These are phyloP conservation scores for Botrytis aclada DNA, from an alignment of 2,329 filamentous ascomycete genomes.

Conservation along the genomic window DNA sequence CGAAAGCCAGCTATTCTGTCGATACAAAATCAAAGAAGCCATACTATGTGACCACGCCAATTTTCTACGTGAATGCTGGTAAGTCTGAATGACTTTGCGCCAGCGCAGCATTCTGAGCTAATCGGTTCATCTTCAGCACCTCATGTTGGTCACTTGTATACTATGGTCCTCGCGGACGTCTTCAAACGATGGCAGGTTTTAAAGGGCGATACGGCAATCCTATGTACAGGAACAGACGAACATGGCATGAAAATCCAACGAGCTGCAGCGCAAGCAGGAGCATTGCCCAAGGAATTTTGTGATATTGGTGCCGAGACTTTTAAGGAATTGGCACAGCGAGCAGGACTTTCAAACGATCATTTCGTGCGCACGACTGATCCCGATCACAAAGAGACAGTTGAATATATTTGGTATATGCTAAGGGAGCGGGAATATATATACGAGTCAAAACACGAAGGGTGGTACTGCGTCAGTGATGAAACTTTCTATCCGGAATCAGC, in stretches of 20 bases:
- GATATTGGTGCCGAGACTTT: slow-evolving; percentile 81
- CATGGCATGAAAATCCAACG: slow-evolving; percentile 97
- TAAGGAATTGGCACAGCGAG: slow-evolving; percentile 65
- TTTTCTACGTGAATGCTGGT: slow-evolving; percentile 99
- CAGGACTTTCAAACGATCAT: slow-evolving; percentile 72
- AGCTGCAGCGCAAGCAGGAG: slow-evolving; percentile 68
- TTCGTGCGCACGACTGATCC: slow-evolving; percentile 91
- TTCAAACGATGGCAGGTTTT: slow-evolving; percentile 88
- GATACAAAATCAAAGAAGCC: slow-evolving; percentile 58
- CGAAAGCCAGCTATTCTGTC: slow-evolving; percentile 25
- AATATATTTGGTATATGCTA: slow-evolving; percentile 84
- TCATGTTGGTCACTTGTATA: slow-evolving; percentile 92
- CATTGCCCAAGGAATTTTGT: slow-evolving; percentile 80
- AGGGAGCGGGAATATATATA: slow-evolving; percentile 76
- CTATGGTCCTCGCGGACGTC: slow-evolving; percentile 86
- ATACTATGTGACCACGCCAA: slow-evolving; percentile 93
- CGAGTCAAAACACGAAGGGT: slow-evolving; percentile 81
- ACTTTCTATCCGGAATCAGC: slow-evolving; percentile 83
- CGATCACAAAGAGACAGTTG: slow-evolving; percentile 78
- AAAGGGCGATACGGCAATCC: slow-evolving; percentile 64
- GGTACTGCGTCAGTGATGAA: slow-evolving; percentile 97
- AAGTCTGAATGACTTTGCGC: slow-evolving; percentile 24
- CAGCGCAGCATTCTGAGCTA: slow-evolving; percentile 21
- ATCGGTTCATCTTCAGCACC: slow-evolving; percentile 57
- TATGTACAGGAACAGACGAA: slow-evolving; percentile 93